Base-by-base conservation (phyloP, 2,329 filamentous ascomycete species). In the Colletotrichum lindemuthianum region DNA sequence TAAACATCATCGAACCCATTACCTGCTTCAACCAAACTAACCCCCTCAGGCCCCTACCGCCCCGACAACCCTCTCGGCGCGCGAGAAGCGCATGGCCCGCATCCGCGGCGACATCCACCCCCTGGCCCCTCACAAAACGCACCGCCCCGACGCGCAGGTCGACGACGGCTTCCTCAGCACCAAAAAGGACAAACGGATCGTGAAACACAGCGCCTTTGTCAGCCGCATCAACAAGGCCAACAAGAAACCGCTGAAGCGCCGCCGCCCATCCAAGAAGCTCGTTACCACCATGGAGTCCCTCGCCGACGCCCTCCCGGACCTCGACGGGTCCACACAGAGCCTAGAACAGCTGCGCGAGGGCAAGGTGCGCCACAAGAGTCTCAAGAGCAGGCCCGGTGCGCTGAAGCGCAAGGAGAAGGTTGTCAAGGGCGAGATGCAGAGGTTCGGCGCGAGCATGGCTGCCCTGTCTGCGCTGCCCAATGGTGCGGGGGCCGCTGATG, bases 361-460 rank as follows among this genome's bases (percentile, higher is more conserved):
- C 0, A 92, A 90, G 70, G 85, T 96, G 54, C 83, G 86, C 65
- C 90, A 92, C 69, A 90, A 88, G 80, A 95, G 90, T 66, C 72
- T 98, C 71, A 90, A 86, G 77, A 90, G 86, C 67, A 83, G 89
- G 58, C 92, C 88, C 3, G 95, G 95, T 1, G 92, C 93, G 24
- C 84, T 94, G 79, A 96, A 93, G 85, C 84, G 87, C 73, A 96
- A 93, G 79, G 92, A 93, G 78, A 90, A 85, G 77, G 74, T 98
- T 37, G 92, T 97, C 63, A 88, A 82, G 75, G 82, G 87, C 64
- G 95, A 98, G 84, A 90, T 92, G 80, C 88, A 93, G 75, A 83
- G 95, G 65, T 97, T 98, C 75, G 90, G 88, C 41, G 87, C 84
- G 74, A 97, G 93, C 74, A 83, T 98, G 84, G 94, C 92, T 15